These are phyloP conservation scores for Aurinia saxatilis DNA, from an alignment of 345 rosid species.

Conservation along the genomic window DNA sequence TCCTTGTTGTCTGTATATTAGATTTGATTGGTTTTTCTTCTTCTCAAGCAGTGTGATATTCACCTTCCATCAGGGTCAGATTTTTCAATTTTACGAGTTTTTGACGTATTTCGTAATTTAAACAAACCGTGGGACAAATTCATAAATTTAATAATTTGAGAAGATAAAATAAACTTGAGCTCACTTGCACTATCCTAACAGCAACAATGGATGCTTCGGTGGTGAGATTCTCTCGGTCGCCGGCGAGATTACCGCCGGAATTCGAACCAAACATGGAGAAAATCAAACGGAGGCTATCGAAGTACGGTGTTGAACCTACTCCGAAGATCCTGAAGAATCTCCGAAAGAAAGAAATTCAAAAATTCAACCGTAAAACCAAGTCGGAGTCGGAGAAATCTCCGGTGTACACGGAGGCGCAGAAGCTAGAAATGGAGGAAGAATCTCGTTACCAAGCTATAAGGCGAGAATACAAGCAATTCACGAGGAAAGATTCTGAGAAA, in stretches of 20 bases:
- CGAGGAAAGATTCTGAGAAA: slow-evolving; percentile 30
- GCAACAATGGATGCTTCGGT: slow-evolving; percentile 53
- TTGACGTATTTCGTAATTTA: not conserved
- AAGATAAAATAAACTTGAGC: not conserved
- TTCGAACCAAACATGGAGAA: slow-evolving; percentile 57
- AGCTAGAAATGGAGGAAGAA: slow-evolving; percentile 40
- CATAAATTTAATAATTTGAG: not conserved
- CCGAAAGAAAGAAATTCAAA: slow-evolving; percentile 73
- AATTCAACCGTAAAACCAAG: slow-evolving; percentile 60
- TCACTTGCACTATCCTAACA: not conserved
- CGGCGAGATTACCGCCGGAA: slow-evolving; percentile 14
- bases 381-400: slow-evolving; percentile 28
- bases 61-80: slow-evolving; percentile 1
- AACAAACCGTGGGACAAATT: not conserved
- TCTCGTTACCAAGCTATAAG: slow-evolving; percentile 42
- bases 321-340: slow-evolving; percentile 65
- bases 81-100: slow-evolving; percentile 2
- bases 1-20: slow-evolving; percentile 30
- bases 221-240: slow-evolving; percentile 26
- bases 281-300: slow-evolving; percentile 47
- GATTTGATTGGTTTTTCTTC: slow-evolving; percentile 19
- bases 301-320: slow-evolving; percentile 55
- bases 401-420: slow-evolving; percentile 41
- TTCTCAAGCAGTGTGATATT: not conserved
- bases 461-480: slow-evolving; percentile 62